Evolutionary conservation across 306 rosid species (phyloP).

Genomic region (Castanospermum australe): DNA sequence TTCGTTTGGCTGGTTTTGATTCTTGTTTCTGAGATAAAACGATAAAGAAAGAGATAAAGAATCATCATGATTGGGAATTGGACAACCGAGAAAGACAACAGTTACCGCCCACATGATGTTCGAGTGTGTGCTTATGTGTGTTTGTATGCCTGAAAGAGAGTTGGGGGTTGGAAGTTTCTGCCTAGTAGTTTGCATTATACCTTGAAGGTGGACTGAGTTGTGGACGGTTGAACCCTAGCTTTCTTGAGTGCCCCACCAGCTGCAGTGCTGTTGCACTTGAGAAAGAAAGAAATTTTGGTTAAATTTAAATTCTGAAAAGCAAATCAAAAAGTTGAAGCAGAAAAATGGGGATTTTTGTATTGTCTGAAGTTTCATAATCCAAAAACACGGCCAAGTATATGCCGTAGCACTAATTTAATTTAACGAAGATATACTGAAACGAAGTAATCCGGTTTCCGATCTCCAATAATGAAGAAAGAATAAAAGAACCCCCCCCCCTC

Average conservation of each 20-base stretch:
- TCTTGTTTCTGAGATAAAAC: constrained; percentile 28
- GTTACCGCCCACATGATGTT: constrained; percentile 40
- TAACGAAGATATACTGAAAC: constrained; percentile 4
- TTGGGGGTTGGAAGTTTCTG: constrained; percentile 43
- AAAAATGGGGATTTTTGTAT: background rate
- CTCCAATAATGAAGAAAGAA: constrained; percentile 1
- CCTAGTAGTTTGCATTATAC: constrained; percentile 40
- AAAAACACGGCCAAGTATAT: background rate
- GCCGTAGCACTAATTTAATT: background rate
- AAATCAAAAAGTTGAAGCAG: background rate
- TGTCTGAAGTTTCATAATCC: background rate
- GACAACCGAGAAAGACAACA: constrained; percentile 89
- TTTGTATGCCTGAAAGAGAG: constrained; percentile 26
- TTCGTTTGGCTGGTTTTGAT: constrained; percentile 25
- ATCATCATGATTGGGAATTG: constrained; percentile 49
- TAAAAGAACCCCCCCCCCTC: background rate
- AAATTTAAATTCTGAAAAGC: background rate
- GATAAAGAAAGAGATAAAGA: constrained; percentile 44
- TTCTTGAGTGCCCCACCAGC: constrained; percentile 86
- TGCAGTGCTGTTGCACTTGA: constrained; percentile 79
- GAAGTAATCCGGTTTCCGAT: background rate
- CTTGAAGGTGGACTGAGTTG: constrained; percentile 88
- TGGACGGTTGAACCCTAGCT: constrained; percentile 89
- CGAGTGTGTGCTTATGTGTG: constrained; percentile 38
- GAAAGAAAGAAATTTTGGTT: constrained; percentile 4